Evolutionary conservation across 2,329 filamentous ascomycete genomes (phyloP), one percentile per base, ranked within the genome.

Genomic region (Calonectria fujianensis): DNA sequence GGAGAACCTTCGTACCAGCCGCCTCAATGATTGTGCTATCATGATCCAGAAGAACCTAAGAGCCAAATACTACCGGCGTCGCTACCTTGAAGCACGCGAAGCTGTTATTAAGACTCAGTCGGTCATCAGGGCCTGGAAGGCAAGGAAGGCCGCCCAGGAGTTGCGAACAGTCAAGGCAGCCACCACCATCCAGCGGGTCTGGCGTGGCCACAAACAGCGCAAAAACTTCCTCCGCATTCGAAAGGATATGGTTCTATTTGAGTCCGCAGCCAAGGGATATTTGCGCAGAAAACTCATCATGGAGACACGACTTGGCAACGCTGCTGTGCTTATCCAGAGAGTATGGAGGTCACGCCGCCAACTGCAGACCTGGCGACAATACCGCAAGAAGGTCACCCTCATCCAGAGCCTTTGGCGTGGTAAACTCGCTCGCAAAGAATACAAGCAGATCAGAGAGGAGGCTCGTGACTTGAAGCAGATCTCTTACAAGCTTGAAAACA

Each of bases 21-120:
- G 96, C 74, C 90, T 99, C 83, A 98, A 98, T 83, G 94, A 96
- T 79, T 98, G 96, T 79, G 97, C 97, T 16, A 95, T 98, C 80
- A 94, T 99, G 93, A 99, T 99, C 72, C 97, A 99, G 86, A 99
- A 99, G 93, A 99, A 99, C 83, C 88, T 99, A 71, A 94, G 93
- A 77, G 96, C 95, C 84, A 98, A 98, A 86, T 98, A 98, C 87
- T 98, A 98, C 86, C 93, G 97, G 73, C 94, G 94, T 80, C 94
- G 94, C 82, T 99, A 98, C 84, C 90, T 99, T 54, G 95, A 97
- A 78, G 95, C 96, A 69, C 93, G 96, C 65, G 91, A 94, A 73
- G 93, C 96, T 27, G 93, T 99, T 77, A 89, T 98, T 76, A 88
- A 90, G 57, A 93, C 96, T 76, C 97, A 99, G 86, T 91, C 96